Percentiles rank a stretch among this genome's conserved stretches.
Conservation (phyloP, 176 grass and related monocot species). For the Phyllostachys edulis region DNA sequence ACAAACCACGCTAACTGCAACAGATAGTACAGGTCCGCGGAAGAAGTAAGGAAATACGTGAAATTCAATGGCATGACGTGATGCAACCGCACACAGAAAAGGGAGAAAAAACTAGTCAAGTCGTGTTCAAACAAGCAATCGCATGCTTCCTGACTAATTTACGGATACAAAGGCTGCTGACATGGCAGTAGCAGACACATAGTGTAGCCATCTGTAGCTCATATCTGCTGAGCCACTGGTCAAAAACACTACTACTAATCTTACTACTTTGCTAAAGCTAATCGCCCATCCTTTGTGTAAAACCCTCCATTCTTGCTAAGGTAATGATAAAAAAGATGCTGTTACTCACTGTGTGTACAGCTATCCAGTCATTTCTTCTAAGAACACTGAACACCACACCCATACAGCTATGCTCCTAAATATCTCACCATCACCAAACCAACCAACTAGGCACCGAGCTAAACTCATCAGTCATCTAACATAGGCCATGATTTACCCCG, state of each 20-base stretch:
- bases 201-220: neutral
- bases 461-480: neutral
- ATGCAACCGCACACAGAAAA: neutral
- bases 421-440: neutral
- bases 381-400: neutral
- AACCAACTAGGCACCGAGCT: neutral
- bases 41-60: neutral
- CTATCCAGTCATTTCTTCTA: neutral
- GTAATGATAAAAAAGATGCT: neutral
- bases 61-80: neutral
- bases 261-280: neutral
- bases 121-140: constrained; percentile 1
- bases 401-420: neutral
- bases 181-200: neutral
- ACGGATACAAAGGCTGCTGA: neutral
- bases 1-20: neutral
- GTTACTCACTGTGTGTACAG: neutral
- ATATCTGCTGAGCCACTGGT: neutral
- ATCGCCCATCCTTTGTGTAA: neutral
- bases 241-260: neutral
- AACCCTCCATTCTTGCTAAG: neutral
- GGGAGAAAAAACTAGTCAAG: neutral
- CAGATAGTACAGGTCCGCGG: neutral
- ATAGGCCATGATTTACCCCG: neutral
- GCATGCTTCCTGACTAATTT: neutral